Evolutionary conservation across 2,329 filamentous ascomycete genomes (phyloP), one percentile per base, ranked within the genome.

Genomic region (Thelonectria discophora): DNA sequence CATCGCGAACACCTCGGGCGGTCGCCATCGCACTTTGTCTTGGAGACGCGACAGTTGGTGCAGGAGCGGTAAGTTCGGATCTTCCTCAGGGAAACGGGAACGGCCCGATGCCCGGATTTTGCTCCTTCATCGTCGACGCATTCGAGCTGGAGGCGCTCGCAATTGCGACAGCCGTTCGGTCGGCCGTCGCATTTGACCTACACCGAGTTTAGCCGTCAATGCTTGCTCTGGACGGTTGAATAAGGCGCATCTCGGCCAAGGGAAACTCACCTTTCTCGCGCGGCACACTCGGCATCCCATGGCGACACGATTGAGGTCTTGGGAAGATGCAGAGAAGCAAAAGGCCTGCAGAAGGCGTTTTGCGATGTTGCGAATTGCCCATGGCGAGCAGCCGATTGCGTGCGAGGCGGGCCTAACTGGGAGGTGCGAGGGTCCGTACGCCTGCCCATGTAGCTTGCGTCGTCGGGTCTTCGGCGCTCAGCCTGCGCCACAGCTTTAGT

Each of bases 181-280:
- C 77, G 74, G 48, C 76, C 77, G 62, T 79, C 77, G 65, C 77
- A 79, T 71, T 78, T 79, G 71, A 79, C 77, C 77, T 79, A 69
- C 52, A 66, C 60, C 27, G 52, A 55, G 49, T 34, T 46, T 50
- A 53, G 45, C 42, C 34, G 55, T 71, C 49, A 70, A 67, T 32
- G 43, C 32, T 45, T 32, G 46, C 7, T 53, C 45, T 55, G 37
- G 30, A 37, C 21, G 21, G 45, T 52, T 27, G 55, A 51, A 58
- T 39, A 51, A 45, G 43, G 47, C 39, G 18, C 42, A 43, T 13
- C 27, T 15, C 18, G 27, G 24, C 13, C 11, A 15, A 10, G 20
- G 17, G 17, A 59, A 55, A 58, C 69, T 63, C 64, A 78, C 77
- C 74, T 79, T 79, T 71, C 77, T 74, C 55, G 77, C 77, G 55